Conservation (phyloP, 805 yeast species). For the Ogataea dorogensis region DNA sequence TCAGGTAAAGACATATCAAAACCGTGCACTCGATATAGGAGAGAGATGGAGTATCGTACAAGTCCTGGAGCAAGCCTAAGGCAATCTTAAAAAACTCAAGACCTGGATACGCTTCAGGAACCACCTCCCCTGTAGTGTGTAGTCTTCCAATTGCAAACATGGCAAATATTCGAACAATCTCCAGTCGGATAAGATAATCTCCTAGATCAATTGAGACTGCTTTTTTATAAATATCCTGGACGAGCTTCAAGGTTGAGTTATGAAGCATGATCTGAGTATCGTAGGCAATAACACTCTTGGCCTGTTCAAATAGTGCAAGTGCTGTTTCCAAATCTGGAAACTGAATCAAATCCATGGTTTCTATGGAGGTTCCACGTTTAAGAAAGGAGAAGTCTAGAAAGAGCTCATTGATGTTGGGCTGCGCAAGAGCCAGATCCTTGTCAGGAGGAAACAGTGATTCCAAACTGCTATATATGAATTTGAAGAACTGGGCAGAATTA, state of each 20-base stretch:
- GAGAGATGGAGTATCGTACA: slow-evolving; percentile 4
- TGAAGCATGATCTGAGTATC: slow-evolving; percentile 12
- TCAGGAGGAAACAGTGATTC: not conserved
- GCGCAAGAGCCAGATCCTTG: no score
- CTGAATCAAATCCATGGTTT: not conserved
- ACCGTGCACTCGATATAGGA: slow-evolving; percentile 7
- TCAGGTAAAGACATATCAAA: slow-evolving; percentile 4
- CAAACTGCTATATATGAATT: slow-evolving; percentile 1
- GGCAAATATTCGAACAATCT: slow-evolving; percentile 4
- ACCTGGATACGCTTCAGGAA: slow-evolving; percentile 9
- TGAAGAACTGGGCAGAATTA: slow-evolving; percentile 7
- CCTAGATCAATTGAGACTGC: slow-evolving; percentile 1
- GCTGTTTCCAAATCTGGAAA: slow-evolving; percentile 5
- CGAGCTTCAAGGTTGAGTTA: slow-evolving; percentile 2
- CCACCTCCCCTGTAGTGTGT: slow-evolving; percentile 9
- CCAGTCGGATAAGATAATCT: not conserved
- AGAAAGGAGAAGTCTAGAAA: slow-evolving; percentile 10
- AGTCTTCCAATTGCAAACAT: slow-evolving; percentile 11
- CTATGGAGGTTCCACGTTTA: not conserved
- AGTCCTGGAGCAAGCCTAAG: slow-evolving; percentile 1
- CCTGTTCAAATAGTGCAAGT: slow-evolving; percentile 3
- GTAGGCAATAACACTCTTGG: slow-evolving; percentile 4
- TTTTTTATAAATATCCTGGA: slow-evolving; percentile 2
- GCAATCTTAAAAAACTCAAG: slow-evolving; percentile 4
- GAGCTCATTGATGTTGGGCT: slow-evolving; percentile 8